Percentiles rank a stretch among this genome's conserved stretches.
Conservation (phyloP, 2,329 filamentous ascomycete species). For the Microsporum audouinii region DNA sequence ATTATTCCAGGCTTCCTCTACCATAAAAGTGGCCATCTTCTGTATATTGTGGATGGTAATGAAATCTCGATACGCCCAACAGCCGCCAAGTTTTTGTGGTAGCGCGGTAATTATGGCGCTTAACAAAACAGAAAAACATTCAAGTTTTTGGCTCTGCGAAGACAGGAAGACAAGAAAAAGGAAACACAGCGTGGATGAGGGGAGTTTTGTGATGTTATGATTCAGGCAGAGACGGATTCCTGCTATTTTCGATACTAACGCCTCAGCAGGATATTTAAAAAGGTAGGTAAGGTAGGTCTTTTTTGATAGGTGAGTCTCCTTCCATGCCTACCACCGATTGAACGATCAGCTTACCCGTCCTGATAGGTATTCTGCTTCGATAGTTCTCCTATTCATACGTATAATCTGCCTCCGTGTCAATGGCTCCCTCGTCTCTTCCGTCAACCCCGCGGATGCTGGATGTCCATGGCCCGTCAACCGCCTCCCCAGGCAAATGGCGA, state of each 20-base stretch:
- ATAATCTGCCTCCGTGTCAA: conserved; percentile 16
- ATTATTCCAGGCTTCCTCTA: neutral
- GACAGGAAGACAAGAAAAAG: neutral
- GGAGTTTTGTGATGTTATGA: neutral
- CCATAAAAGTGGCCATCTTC: neutral
- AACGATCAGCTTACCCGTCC: neutral
- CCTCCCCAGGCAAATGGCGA: conserved; percentile 65
- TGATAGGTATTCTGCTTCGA: neutral
- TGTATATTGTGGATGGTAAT: neutral
- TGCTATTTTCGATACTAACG: neutral
- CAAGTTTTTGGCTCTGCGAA: neutral
- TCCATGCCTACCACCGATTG: neutral
- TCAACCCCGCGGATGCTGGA: conserved; percentile 32
- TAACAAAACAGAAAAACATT: conserved; percentile 1
- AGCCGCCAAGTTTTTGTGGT: neutral
- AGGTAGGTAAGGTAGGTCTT: conserved; percentile 15
- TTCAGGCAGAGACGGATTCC: neutral
- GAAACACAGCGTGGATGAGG: neutral
- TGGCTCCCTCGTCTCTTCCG: conserved; percentile 29
- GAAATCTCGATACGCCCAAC: neutral
- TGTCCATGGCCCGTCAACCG: conserved; percentile 18
- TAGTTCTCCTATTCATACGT: neutral
- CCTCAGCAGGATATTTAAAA: neutral
- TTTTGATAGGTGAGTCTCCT: conserved; percentile 3
- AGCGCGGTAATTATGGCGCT: conserved; percentile 4